Conservation (phyloP, 2,329 filamentous ascomycete genomes). For the Fusarium subtropicale region DNA sequence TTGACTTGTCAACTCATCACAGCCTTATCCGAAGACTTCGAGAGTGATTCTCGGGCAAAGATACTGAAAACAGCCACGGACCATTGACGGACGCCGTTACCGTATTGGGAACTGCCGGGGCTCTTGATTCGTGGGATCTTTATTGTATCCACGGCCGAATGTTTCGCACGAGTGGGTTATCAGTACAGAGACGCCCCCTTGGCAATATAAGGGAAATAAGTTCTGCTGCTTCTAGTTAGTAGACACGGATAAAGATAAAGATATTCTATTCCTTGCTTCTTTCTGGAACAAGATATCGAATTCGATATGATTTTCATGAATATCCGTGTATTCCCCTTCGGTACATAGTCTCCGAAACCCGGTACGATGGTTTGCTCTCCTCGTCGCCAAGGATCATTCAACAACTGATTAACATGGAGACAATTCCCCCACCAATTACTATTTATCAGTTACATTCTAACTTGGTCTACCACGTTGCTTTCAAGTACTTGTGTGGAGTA, state of each 20-base stretch:
- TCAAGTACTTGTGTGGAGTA: conserved; percentile 1
- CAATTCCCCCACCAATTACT: neutral
- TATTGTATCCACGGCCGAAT: neutral
- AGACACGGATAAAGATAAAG: neutral
- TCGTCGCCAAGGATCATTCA: conserved; percentile 1
- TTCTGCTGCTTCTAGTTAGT: neutral
- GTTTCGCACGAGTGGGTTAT: conserved; percentile 26
- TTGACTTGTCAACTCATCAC: neutral
- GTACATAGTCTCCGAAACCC: conserved; percentile 10
- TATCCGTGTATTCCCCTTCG: conserved; percentile 4
- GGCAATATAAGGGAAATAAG: conserved; percentile 5
- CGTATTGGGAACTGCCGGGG: conserved; percentile 22
- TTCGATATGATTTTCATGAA: conserved; percentile 8
- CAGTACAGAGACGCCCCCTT: conserved; percentile 20
- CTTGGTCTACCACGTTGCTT: neutral
- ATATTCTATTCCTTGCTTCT: neutral
- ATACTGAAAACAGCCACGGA: conserved; percentile 16
- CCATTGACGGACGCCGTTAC: conserved; percentile 24
- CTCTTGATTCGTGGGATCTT: conserved; percentile 39
- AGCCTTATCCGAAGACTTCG: conserved; percentile 16
- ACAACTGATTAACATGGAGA: neutral
- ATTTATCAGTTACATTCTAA: neutral
- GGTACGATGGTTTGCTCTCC: conserved; percentile 11
- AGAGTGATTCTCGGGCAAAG: conserved; percentile 8
- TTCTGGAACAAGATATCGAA: conserved; percentile 11